Percentiles rank a stretch among this genome's conserved stretches.
Conservation (phyloP, 768 basidiomycete genomes). For the Suillus discolor region DNA sequence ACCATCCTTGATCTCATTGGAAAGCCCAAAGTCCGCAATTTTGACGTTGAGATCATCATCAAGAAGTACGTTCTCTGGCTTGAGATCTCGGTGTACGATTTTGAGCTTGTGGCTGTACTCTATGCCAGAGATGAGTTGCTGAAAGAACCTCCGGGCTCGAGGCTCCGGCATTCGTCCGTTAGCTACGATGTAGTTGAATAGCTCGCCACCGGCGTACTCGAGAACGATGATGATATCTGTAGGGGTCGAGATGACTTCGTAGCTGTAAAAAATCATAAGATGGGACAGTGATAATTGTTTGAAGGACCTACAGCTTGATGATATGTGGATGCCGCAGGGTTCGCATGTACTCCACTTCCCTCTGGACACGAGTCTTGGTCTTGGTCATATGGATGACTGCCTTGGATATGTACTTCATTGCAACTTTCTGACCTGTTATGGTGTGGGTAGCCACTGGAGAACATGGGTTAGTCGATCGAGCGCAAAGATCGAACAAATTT, state of each 20-base stretch:
- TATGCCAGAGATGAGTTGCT: slow-evolving; percentile 96
- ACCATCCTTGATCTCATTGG: slow-evolving; percentile 94
- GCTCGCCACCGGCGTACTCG: slow-evolving; percentile 93
- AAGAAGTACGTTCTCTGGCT: slow-evolving; percentile 93
- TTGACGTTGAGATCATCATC: slow-evolving; percentile 90
- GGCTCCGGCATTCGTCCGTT: slow-evolving; percentile 89
- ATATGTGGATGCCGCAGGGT: slow-evolving; percentile 95
- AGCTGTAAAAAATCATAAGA: slow-evolving; percentile 41
- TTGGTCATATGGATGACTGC: slow-evolving; percentile 90
- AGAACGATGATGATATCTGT: slow-evolving; percentile 98
- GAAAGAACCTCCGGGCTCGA: slow-evolving; percentile 92
- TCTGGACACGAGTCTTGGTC: slow-evolving; percentile 88
- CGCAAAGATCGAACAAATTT: slow-evolving; percentile 19
- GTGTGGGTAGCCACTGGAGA: slow-evolving; percentile 86
- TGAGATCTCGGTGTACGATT: slow-evolving; percentile 97
- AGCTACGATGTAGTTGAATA: slow-evolving; percentile 98
- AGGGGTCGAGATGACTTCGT: slow-evolving; percentile 89
- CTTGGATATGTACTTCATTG: slow-evolving; percentile 97
- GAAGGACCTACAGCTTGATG: slow-evolving; percentile 81
- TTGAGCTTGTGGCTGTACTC: slow-evolving; percentile 96
- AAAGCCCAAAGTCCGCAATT: slow-evolving; percentile 98
- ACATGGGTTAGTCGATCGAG: slow-evolving; percentile 17
- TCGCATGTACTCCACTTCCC: slow-evolving; percentile 97
- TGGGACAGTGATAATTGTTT: background rate
- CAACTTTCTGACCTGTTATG: slow-evolving; percentile 93